Evolutionary conservation across 2,329 filamentous ascomycete species (phyloP), one percentile per base, ranked within the genome.

Genomic region (Cordyceps fumosorosea): DNA sequence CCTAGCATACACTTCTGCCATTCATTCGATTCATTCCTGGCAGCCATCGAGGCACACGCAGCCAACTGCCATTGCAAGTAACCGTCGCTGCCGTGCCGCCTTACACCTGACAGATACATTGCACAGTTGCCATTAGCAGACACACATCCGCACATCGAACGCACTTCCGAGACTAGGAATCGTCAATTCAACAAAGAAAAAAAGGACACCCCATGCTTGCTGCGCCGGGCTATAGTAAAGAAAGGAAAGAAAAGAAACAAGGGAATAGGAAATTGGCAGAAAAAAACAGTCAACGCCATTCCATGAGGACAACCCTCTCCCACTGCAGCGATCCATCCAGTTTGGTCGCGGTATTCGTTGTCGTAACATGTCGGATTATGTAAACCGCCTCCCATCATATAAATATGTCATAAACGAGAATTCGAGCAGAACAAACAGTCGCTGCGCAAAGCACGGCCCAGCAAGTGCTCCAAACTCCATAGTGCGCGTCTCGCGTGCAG

Each of bases 351-450:
- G 44, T 50, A 61, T 50, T 55, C 59, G 42, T 32, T 40, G 59
- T 45, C 51, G 51, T 56, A 55, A 61, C 59, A 61, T 56, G 59
- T 56, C 22, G 59, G 42, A 56, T 61, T 61, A 61, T 61, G 51
- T 61, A 61, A 40, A 37, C n/a, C 12, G 16, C 59, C 59, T 40
- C 51, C 59, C 42, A 20, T 61, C 59, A 55, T 61, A 61, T 48
- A 51, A 50, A 55, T 56, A 56, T 50, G 51, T 61, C 59, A 24
- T 61, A 55, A 61, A 55, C 48, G 32, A 24, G 48, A 56, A 45
- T 62, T n/a, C 26, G 32, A 45, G 32, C 37, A 22, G 26, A 40
- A 47, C 34, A 62, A 54, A 53, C 32, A 40, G 55, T 58, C 40
- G 26, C 20, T 26, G 50, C 50, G n/a, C 53, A 45, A 54, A n/a